Conservation (phyloP, 2,329 filamentous ascomycete species). For the Aspergillus fumigatiaffinis region DNA sequence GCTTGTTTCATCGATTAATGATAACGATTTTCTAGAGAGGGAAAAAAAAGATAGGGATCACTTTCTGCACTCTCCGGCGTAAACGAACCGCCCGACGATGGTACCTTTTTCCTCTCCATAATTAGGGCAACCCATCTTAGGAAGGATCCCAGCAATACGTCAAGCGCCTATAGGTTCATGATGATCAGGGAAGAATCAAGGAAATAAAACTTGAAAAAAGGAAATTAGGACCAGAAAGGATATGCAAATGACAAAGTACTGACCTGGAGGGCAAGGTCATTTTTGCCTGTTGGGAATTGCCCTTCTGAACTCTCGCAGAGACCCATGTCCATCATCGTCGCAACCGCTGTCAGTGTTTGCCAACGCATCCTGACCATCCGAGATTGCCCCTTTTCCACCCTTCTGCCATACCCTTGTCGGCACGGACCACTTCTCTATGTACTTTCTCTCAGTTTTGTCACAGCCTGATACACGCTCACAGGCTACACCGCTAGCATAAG, state of each 20-base stretch:
- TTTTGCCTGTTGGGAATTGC: not conserved
- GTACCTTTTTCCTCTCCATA: not conserved
- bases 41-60: not conserved
- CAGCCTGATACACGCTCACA: not conserved
- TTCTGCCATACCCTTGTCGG: not conserved
- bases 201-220: not conserved
- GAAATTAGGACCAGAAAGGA: not conserved
- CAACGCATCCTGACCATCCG: not conserved
- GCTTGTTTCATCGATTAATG: slow-evolving; percentile 13
- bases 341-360: not conserved
- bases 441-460: not conserved
- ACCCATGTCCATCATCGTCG: not conserved
- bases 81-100: not conserved
- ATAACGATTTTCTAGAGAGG: slow-evolving; percentile 14
- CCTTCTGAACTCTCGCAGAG: not conserved
- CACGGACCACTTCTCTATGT: not conserved
- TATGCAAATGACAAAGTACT: not conserved
- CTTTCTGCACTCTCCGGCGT: too few relatives aligned
- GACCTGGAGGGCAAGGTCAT: not conserved
- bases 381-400: not conserved
- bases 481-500: not conserved
- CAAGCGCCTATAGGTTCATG: not conserved
- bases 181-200: not conserved
- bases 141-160: too few relatives aligned
- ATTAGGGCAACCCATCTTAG: not conserved